Base-by-base conservation (phyloP, 768 basidiomycete species). In the Calocera viscosa region DNA sequence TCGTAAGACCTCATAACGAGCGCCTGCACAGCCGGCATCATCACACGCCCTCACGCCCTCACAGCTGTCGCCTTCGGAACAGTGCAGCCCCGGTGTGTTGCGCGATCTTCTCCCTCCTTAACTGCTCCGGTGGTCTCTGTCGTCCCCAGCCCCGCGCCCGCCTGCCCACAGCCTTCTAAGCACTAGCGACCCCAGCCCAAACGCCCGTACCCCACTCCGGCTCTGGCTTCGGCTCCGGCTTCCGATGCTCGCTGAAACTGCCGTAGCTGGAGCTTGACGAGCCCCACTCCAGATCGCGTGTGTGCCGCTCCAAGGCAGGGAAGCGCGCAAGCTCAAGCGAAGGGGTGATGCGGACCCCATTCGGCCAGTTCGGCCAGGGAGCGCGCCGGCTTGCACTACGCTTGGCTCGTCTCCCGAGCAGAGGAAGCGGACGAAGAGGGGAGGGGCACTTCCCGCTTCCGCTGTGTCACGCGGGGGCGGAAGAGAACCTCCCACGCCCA, bases 401-500 rank as follows among this genome's bases (percentile, higher is more conserved):
- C 53, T 5, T 60, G 53, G 2, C 30, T 60, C 26, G 26, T 60
- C 53, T 19, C 43, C 24, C 10, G 5, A 30, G 43, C 43, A 3
- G 43, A 5, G 19, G 43, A 17, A 47, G 43, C 5, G 43, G 19
- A 5, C 2, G 53, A 2, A 19, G 30, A 11, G 53, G 53, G 30
- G 2, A 32, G 24, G 2, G 53, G 53, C 11, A 26, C 43, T 19
- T 47, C 43, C 22, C 30, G 14, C 53, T 60, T 26, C 30, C 11
- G 11, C 53, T 16, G 16, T 10, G 7, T 2, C 30, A 26, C 53
- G 16, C 53, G 24, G 7, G 53, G 53, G 26, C 30, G 24, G 53
- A 60, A 60, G 14, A 60, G 14, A 2, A 30, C 53, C 30, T 60
- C 53, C 53, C 53, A 60, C 53, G 53, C 53, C 53, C 53, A 60